Conservation (phyloP, 768 basidiomycete species). For the Rickenella mellea region DNA sequence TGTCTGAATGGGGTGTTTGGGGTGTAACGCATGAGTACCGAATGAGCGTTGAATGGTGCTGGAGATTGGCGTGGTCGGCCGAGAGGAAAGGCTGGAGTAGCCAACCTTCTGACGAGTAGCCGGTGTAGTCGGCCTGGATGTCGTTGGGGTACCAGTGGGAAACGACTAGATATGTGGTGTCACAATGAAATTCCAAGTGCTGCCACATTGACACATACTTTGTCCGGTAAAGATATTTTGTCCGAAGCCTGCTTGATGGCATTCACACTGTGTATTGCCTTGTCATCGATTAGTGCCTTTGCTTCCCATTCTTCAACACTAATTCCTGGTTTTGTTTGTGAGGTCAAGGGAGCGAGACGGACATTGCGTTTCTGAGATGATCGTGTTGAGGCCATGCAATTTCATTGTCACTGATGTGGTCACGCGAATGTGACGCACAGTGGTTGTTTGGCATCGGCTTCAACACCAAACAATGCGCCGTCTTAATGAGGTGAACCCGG, state of each 20-base stretch:
- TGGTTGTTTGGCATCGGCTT: neutral
- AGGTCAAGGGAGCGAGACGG: neutral
- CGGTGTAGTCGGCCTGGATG: conserved; percentile 23
- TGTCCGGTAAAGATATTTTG: conserved; percentile 55
- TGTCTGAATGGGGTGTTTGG: conserved; percentile 72
- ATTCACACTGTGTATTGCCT: conserved; percentile 57
- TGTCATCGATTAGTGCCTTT: conserved; percentile 65
- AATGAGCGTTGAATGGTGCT: conserved; percentile 11
- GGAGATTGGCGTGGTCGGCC: conserved; percentile 7
- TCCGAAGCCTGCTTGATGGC: conserved; percentile 54
- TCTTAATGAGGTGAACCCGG: no score
- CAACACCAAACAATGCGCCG: no score
- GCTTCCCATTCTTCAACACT: conserved; percentile 89
- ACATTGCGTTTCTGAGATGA: neutral
- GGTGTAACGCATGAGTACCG: conserved; percentile 43
- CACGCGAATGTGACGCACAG: neutral
- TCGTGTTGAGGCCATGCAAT: neutral
- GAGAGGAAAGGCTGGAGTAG: neutral
- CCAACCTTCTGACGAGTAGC: conserved; percentile 33
- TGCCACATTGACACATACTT: conserved; percentile 40
- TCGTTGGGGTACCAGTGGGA: conserved; percentile 9
- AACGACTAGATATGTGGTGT: neutral
- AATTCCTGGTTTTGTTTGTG: conserved; percentile 35
- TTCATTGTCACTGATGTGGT: neutral
- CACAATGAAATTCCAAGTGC: neutral